A percentile compares a stretch with the other conserved stretches of the same genome.
These are phyloP conservation scores for Cladophialophora yegresii DNA, from an alignment of 2,329 filamentous ascomycete genomes.

Conservation along the genomic window DNA sequence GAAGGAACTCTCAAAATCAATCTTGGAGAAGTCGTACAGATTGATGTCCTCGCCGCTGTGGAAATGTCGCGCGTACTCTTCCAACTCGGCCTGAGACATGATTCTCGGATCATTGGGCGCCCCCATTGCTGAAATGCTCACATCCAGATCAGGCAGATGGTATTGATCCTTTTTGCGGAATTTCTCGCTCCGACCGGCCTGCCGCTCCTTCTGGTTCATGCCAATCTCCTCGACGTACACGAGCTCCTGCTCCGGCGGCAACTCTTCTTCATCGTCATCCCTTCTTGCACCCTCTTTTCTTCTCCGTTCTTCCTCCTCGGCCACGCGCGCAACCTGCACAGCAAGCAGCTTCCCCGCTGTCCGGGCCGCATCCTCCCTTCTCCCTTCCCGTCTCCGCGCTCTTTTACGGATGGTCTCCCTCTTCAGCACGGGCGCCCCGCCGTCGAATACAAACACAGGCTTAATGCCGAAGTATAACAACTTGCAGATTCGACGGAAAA, in stretches of 20 bases:
- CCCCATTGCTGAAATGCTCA: constrained; percentile 80
- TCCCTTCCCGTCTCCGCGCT: constrained; percentile 78
- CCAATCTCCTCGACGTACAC: constrained; percentile 91
- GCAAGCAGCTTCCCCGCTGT: constrained; percentile 91
- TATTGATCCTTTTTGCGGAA: constrained; percentile 95
- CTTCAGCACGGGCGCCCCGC: constrained; percentile 87
- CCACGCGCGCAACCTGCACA: constrained; percentile 87
- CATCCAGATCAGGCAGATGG: constrained; percentile 82
- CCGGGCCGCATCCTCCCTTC: constrained; percentile 85
- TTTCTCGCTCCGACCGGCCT: constrained; percentile 57
- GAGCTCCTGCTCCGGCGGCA: constrained; percentile 68
- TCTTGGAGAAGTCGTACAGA: constrained; percentile 95
- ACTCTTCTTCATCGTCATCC: constrained; percentile 58
- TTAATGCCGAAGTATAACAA: constrained; percentile 94
- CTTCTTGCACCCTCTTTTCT: constrained; percentile 52
- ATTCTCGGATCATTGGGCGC: constrained; percentile 89
- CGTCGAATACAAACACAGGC: constrained; percentile 97
- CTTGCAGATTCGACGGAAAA: constrained; percentile 98
- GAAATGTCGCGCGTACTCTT: constrained; percentile 91
- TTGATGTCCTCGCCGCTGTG: constrained; percentile 85
- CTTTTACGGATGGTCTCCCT: constrained; percentile 81
- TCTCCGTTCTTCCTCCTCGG: constrained; percentile 78
- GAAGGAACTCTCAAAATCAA: constrained; percentile 95
- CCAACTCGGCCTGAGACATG: constrained; percentile 92
- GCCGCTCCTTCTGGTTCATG: constrained; percentile 75